These are phyloP conservation scores for Fusarium sp. DNA, from an alignment of 2,329 filamentous ascomycete genomes.

Conservation along the genomic window DNA sequence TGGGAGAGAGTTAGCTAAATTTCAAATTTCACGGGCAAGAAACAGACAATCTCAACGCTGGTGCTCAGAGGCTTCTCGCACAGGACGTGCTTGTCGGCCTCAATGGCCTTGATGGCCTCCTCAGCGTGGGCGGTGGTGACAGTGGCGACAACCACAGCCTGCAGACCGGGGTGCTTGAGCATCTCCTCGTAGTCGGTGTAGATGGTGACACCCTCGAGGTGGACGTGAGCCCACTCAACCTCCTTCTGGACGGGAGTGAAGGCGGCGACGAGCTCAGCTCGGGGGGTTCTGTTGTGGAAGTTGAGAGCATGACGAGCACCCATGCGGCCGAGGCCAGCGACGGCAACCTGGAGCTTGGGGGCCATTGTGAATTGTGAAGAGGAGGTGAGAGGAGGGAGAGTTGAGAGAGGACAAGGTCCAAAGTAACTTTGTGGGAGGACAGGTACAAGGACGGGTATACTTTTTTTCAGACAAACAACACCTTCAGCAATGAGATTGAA, in stretches of 20 bases:
- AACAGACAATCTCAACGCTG: slow-evolving; percentile 64
- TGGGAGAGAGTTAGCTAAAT: slow-evolving; percentile 42
- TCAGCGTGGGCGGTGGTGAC: slow-evolving; percentile 43
- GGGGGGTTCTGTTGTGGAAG: slow-evolving; percentile 42
- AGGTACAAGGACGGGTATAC: neutral
- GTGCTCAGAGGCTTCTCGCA: slow-evolving; percentile 44
- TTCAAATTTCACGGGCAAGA: no score
- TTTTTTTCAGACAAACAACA: neutral
- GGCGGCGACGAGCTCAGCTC: slow-evolving; percentile 41
- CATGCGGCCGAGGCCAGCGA: slow-evolving; percentile 44
- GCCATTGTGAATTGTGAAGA: slow-evolving; percentile 23
- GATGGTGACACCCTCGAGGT: slow-evolving; percentile 40
- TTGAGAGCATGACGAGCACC: slow-evolving; percentile 44
- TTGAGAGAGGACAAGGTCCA: neutral
- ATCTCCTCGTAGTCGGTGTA: slow-evolving; percentile 43
- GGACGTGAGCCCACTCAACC: slow-evolving; percentile 37
- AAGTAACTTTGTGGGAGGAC: slow-evolving; percentile 2
- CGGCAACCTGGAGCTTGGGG: slow-evolving; percentile 41
- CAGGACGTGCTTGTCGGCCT: slow-evolving; percentile 42
- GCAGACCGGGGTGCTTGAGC: slow-evolving; percentile 43
- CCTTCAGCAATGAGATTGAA: neutral
- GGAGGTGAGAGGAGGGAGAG: neutral
- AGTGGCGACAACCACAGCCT: slow-evolving; percentile 42
- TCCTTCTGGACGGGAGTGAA: slow-evolving; percentile 42
- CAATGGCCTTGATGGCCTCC: slow-evolving; percentile 44